Percentiles rank a stretch among this genome's conserved stretches.
These are phyloP conservation scores for Catharanthus roseus DNA, from an alignment of 257 asterid species.

Conservation along the genomic window DNA sequence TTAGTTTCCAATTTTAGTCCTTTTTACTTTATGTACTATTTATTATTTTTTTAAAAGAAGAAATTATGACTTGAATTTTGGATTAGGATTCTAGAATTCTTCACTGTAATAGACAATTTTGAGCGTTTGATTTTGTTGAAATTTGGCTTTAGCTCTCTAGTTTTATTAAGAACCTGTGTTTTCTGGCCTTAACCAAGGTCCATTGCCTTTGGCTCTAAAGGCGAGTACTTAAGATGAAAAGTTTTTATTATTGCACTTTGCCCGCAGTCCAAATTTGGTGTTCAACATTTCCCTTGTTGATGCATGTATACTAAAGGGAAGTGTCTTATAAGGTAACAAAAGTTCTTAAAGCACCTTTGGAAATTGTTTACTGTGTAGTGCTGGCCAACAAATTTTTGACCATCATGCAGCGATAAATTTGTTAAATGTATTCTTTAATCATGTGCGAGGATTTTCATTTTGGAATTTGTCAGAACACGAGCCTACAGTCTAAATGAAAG, in stretches of 20 bases:
- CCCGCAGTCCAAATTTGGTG: too few relatives aligned
- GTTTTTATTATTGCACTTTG: too few relatives aligned
- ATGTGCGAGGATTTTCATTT: not conserved
- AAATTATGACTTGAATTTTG: too few relatives aligned
- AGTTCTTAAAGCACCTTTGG: too few relatives aligned
- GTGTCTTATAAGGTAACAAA: too few relatives aligned
- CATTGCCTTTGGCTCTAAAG: not conserved
- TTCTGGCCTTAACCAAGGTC: too few relatives aligned
- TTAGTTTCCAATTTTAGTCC: not conserved
- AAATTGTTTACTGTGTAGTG: not conserved
- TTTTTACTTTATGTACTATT: not conserved
- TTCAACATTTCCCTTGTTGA: too few relatives aligned
- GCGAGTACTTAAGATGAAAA: not conserved
- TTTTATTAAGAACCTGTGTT: not conserved
- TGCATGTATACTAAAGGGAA: too few relatives aligned
- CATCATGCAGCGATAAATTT: not conserved
- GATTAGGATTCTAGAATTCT: not conserved
- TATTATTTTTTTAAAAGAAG: not conserved
- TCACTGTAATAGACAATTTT: not conserved
- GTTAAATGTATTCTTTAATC: constrained; percentile 1
- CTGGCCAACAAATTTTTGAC: not conserved
- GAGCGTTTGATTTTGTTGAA: not conserved
- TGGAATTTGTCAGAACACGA: not conserved
- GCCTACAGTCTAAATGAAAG: not conserved
- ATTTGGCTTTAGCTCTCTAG: not conserved